Evolutionary conservation across 768 basidiomycete genomes (phyloP).

Genomic region (Postia placenta): DNA sequence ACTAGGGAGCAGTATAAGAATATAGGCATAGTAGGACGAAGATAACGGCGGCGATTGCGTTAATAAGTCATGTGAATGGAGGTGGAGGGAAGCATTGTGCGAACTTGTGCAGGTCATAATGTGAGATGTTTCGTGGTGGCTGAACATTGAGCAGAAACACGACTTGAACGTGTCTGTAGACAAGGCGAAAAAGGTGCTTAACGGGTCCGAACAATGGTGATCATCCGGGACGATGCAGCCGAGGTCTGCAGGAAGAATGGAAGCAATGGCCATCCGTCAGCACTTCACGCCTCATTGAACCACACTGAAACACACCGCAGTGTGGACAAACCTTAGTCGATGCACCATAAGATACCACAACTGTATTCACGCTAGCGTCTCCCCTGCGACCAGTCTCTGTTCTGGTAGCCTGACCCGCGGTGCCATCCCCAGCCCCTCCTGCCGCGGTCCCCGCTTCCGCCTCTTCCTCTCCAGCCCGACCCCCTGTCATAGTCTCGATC

Average conservation of each 20-base stretch:
- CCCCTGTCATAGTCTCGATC: slow-evolving; percentile 1
- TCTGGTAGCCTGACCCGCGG: neutral
- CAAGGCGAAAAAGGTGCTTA: neutral
- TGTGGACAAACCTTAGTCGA: neutral
- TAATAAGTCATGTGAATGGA: neutral
- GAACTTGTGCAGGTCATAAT: neutral
- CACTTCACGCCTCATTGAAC: neutral
- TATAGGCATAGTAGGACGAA: too few species aligned
- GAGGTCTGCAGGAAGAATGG: neutral
- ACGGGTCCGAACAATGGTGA: neutral
- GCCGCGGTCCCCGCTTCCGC: neutral
- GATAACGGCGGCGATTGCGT: too few species aligned
- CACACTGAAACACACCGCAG: neutral
- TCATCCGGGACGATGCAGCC: neutral
- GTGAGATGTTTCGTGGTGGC: neutral
- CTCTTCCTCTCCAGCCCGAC: neutral
- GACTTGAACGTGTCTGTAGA: neutral
- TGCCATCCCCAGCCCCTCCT: neutral
- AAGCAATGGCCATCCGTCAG: neutral
- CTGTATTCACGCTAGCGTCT: neutral
- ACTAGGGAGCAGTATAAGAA: too few species aligned
- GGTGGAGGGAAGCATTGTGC: neutral
- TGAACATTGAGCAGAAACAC: neutral
- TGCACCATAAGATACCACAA: neutral
- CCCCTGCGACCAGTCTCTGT: neutral